phyloP scores from a whole-genome alignment of 306 rosid species.

The Gleditsia sinensis region DNA sequence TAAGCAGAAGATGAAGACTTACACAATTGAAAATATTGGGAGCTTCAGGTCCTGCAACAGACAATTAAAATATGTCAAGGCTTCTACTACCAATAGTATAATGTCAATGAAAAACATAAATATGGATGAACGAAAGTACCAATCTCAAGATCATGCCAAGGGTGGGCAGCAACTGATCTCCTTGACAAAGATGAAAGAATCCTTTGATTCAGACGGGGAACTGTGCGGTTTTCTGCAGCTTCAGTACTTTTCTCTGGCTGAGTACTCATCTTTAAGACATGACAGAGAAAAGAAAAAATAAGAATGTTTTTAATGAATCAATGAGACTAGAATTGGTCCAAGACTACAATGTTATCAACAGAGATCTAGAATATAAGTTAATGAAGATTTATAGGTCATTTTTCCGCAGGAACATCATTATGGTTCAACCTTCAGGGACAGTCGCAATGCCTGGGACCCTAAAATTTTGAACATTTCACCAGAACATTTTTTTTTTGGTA shows the following conservation, averaged over 20 bases:
- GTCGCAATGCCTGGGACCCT: not conserved
- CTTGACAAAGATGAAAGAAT: conserved; percentile 89
- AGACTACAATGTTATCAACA: not conserved
- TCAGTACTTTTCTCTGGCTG: conserved; percentile 22
- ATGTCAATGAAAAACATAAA: not conserved
- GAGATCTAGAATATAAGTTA: not conserved
- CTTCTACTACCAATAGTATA: no score
- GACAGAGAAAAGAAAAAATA: not conserved
- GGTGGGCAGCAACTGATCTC: conserved; percentile 95
- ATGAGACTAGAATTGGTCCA: not conserved
- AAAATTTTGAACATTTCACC: not conserved
- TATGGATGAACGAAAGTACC: conserved; percentile 49
- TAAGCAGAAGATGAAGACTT: conserved; percentile 40
- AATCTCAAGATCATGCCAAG: conserved; percentile 99
- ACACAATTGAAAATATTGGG: conserved; percentile 79
- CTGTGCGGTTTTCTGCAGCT: conserved; percentile 20
- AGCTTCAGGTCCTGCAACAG: conserved; percentile 78
- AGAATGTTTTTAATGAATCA: not conserved
- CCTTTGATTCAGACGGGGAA: conserved; percentile 81
- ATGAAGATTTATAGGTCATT: conserved; percentile 7
- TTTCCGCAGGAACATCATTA: not conserved
- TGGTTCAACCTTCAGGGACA: not conserved
- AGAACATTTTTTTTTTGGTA: no score
- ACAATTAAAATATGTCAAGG: conserved; percentile 34
- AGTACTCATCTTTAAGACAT: conserved; percentile 55